Evolutionary conservation across 2,329 filamentous ascomycete genomes (phyloP), one percentile per base, ranked within the genome.

Genomic region (Teratosphaeria pseudoeucalypti): DNA sequence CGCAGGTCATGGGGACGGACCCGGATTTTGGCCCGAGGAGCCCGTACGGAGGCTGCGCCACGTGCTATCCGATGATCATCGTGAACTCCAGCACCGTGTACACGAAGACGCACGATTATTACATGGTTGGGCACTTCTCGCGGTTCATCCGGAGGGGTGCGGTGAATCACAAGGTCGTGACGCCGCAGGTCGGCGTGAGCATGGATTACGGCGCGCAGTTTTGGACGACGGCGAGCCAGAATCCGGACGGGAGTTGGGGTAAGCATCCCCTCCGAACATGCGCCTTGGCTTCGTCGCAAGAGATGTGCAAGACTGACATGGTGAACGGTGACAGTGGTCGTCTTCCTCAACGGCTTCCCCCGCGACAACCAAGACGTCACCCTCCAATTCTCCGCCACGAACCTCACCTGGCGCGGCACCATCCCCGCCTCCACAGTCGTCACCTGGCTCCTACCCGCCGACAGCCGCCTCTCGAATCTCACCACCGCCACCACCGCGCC

Each of bases 51-150:
- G 74, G 73, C 3, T 80, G 77, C 67, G 63, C 61, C 26, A 70
- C 68, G 9, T 80, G 78, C 67, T 74, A 73, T 1, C 90, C 90
- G 52, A 84, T 94, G 39, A 89, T 86, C 65, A 91, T 88, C 61
- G 81, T 94, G 71, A 90, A 95, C 76, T 92, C 71, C 12, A 67
- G 69, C 7, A 65, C 72, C 11, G 75, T 73, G 2, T 82, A 82
- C 67, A 71, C 68, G 5, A 75, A 77, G 61, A 76, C 75, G 32
- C 72, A 78, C 7, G 78, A 80, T 61, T 82, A 81, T 69, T 82
- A 82, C 66, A 79, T 80, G 74, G 71, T 82, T 61, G 79, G 78
- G 0, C 80, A 82, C 66, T 81, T 79, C 67, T 62, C 57, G 19
- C 58, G 64, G 43, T 68, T 66, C 58, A 60, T 68, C 4, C 56